Evolutionary conservation across 441 rosid genomes (phyloP), one percentile per base, ranked within the genome.

Genomic region (Omphalea diandra): DNA sequence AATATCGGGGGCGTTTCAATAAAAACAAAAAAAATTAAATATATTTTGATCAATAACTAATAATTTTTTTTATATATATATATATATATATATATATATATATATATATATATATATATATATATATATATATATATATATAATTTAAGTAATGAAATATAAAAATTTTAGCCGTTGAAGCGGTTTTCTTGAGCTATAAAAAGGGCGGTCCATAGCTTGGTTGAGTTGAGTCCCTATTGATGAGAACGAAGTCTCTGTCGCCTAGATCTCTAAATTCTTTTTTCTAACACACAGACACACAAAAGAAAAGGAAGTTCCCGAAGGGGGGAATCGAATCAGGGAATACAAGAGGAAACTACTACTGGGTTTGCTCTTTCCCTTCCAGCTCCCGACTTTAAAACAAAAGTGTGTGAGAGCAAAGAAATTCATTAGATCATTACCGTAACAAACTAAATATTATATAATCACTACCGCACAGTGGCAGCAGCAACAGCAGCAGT

Each of bases 221-320:
- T 78, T 65, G 58, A 73, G 75, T 76, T n/a, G n/a, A n/a, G n/a
- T n/a, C 77, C 75, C 73, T 76, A 72, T 69, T 79, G 89, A 81
- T 75, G 75, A 80, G 85, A 79, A 79, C 82, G 73, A 78, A 71
- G 82, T 81, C 90, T 74, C 77, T 49, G 69, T 81, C 86, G 54
- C 73, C 74, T 32, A 50, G 75, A 67, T 78, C 80, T 77, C 76
- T 67, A 75, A 64, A 69, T 72, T 75, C 65, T 59, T 14, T 49
- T 10, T 15, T 1, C 47, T 67, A 53, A 58, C 79, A 71, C n/a
- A n/a, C n/a, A n/a, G n/a, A n/a, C n/a, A n/a, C 36, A 36, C 20
- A 66, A 43, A 38, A 7, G 33, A 63, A 74, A 76, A 61, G 62
- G 44, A 68, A 69, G 38, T n/a, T n/a, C 3, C 8, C 17, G 54